Base-by-base conservation (phyloP, 768 basidiomycete genomes). In the Lyophyllum atratum region DNA sequence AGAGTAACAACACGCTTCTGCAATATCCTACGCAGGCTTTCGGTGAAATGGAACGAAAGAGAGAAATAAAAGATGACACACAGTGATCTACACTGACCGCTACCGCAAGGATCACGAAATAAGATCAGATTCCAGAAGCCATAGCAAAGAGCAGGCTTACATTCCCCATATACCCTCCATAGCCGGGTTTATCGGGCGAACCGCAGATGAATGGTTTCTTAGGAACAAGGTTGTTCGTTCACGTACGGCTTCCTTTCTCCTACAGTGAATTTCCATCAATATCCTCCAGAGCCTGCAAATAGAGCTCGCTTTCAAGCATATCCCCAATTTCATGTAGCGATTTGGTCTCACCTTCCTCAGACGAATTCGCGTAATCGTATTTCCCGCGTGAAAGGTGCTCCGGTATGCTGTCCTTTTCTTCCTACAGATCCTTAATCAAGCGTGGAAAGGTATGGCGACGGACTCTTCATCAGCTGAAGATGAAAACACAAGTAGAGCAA, bases 101-200 rank as follows among this genome's bases (percentile, higher is more conserved):
- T 11, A 31, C 29, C 29, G 29, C 11, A 31, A 5, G 5, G 29
- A 31, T 5, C 29, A 11, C 6, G 5, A 11, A 5, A 31, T 5
- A 31, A 49, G 31, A 45, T 47, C 25, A 59, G 48, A 52, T 8
- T 28, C 10, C 17, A 51, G 15, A 42, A 43, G 48, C 11, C 29
- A 31, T 29, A 43, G 42, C 15, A 5, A 54, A 5, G 17, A 37
- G 15, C 28, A 52, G 28, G 61, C 72, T 45, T 37, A 78, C 79
- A 63, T 78, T 77, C 14, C 74, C 77, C 63, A 68, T 68, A 60
- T 79, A 79, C 24, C 76, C 74, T 49, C 76, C 74, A 45, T 76
- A 78, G 2, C 77, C 68, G 15, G 63, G 59, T 2, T 73, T 63
- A 56, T 78, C 73, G 4, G 76, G 76, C 14, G 56, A 50, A 4